These are phyloP conservation scores for Mallotus nudiflorus DNA, from an alignment of 345 rosid species.

Conservation along the genomic window DNA sequence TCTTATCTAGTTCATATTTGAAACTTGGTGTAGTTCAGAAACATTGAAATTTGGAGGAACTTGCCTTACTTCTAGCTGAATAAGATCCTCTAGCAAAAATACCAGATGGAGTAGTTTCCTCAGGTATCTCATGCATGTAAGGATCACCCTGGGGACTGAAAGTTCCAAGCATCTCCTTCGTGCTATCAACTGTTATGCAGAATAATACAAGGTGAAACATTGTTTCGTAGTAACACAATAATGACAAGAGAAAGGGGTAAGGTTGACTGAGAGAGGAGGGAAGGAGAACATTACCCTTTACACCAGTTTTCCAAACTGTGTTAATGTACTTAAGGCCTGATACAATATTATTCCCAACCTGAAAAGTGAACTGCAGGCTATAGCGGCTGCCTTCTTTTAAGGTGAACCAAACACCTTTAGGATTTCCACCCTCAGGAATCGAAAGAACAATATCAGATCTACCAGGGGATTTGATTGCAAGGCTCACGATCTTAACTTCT, in stretches of 20 bases:
- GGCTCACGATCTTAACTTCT: conserved; percentile 29
- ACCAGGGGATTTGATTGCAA: conserved; percentile 31
- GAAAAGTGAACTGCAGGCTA: conserved; percentile 28
- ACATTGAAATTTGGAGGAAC: conserved; percentile 3
- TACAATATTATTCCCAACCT: conserved; percentile 32
- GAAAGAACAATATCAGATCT: conserved; percentile 34
- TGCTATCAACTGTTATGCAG: conserved; percentile 59
- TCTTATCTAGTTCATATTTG: too few species aligned
- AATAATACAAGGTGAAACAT: not conserved
- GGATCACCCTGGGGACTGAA: conserved; percentile 90
- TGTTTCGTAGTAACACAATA: not conserved
- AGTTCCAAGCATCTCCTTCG: conserved; percentile 91
- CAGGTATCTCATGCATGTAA: conserved; percentile 69
- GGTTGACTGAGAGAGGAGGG: not conserved
- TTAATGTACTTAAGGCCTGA: conserved; percentile 34
- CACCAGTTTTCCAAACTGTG: conserved; percentile 40
- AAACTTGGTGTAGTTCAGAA: not conserved
- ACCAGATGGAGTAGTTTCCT: conserved; percentile 92
- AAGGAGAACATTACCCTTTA: conserved; percentile 20
- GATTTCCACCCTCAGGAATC: conserved; percentile 27
- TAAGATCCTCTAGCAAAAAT: conserved; percentile 84
- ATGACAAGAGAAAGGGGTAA: not conserved
- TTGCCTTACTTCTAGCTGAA: conserved; percentile 79
- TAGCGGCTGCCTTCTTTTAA: conserved; percentile 38
- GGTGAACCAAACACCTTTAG: conserved; percentile 35